Conservation (phyloP, 371 early-diverging fungal genomes). For the Mucor racemosus region DNA sequence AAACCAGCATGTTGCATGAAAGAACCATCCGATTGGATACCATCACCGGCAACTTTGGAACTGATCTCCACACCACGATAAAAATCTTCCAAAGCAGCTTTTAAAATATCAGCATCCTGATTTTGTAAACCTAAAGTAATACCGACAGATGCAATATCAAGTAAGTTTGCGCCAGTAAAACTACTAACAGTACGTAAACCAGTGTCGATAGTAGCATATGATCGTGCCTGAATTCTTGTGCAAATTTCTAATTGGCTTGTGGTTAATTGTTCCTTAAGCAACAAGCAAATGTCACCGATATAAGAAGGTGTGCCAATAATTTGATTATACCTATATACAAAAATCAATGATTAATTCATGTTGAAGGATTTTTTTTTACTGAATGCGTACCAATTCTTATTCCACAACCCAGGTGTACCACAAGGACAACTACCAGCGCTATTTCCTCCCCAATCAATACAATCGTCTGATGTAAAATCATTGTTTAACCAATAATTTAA, state of each 20-base stretch:
- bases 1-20: slow-evolving; percentile 41
- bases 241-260: slow-evolving; percentile 14
- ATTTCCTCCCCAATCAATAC: slow-evolving; percentile 28
- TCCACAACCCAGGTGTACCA: slow-evolving; percentile 45
- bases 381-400: slow-evolving; percentile 31
- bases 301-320: slow-evolving; percentile 27
- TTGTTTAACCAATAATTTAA: slow-evolving; percentile 38
- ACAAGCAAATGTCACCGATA: slow-evolving; percentile 32
- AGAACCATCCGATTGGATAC: slow-evolving; percentile 41
- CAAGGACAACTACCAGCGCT: slow-evolving; percentile 32
- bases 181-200: slow-evolving; percentile 1
- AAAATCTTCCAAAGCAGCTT: slow-evolving; percentile 20
- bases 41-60: slow-evolving; percentile 19
- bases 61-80: slow-evolving; percentile 26
- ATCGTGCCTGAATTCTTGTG: slow-evolving; percentile 23
- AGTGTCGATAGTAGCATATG: slow-evolving; percentile 14
- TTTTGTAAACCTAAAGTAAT: slow-evolving; percentile 25
- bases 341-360: no score
- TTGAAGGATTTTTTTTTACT: no score
- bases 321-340: slow-evolving; percentile 14
- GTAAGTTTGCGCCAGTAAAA: slow-evolving; percentile 33
- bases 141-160: slow-evolving; percentile 35
- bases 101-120: slow-evolving; percentile 7
- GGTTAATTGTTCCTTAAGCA: slow-evolving; percentile 17
- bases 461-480: slow-evolving; percentile 27